Evolutionary conservation across 2,329 filamentous ascomycete species (phyloP).

Genomic region (Monilinia vaccinii-corymbosi): DNA sequence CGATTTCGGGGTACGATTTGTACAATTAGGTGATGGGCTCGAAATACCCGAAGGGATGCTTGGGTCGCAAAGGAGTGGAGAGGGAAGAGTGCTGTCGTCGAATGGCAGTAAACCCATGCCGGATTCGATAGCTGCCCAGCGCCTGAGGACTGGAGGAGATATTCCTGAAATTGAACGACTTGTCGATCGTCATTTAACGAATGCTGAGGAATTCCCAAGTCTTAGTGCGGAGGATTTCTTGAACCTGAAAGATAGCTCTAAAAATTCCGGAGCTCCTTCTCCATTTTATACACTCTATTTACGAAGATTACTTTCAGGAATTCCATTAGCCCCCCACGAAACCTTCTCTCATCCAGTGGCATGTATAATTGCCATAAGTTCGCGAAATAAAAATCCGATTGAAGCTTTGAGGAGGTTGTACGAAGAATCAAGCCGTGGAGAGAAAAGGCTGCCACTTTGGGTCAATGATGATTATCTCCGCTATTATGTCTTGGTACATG

Average conservation of each 20-base stretch:
- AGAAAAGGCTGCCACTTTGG: conserved; percentile 68
- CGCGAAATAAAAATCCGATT: conserved; percentile 72
- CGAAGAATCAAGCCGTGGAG: conserved; percentile 70
- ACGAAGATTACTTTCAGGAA: conserved; percentile 69
- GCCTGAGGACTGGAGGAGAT: conserved; percentile 35
- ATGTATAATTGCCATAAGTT: conserved; percentile 91
- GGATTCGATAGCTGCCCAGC: conserved; percentile 15
- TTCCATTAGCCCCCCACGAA: conserved; percentile 75
- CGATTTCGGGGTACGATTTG: conserved; percentile 84
- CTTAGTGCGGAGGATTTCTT: conserved; percentile 29
- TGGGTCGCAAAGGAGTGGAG: conserved; percentile 29
- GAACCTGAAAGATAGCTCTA: conserved; percentile 30
- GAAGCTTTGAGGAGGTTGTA: conserved; percentile 82
- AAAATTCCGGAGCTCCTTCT: conserved; percentile 41
- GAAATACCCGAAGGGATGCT: conserved; percentile 39
- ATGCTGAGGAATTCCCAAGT: conserved; percentile 48
- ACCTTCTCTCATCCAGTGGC: conserved; percentile 93
- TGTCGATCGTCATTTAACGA: conserved; percentile 68
- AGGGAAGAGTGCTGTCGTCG: conserved; percentile 17
- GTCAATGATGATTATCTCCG: conserved; percentile 85
- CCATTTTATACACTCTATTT: conserved; percentile 83
- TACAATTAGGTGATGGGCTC: conserved; percentile 54
- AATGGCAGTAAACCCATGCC: conserved; percentile 19
- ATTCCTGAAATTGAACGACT: conserved; percentile 69
- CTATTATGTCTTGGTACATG: conserved; percentile 94